phyloP scores from a whole-genome alignment of 495 filamentous ascomycete genomes.

The Bryoglossum gracile region DNA sequence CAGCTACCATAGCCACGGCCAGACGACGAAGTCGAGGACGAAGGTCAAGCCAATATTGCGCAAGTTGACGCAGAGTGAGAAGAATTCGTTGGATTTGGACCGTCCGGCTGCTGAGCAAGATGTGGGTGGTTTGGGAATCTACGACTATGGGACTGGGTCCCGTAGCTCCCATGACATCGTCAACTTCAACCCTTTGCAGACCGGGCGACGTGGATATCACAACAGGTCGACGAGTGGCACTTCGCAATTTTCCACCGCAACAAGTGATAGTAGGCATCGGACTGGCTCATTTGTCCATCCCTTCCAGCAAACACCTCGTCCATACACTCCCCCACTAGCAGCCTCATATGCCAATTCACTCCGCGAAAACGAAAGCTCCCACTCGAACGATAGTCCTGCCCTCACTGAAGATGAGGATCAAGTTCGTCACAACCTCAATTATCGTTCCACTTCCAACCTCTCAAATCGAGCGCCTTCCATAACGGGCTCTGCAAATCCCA shows the following conservation, averaged over 20 bases:
- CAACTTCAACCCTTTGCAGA: conserved; percentile 3
- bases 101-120: conserved; percentile 43
- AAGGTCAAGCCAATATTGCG: conserved; percentile 49
- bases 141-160: conserved; percentile 20
- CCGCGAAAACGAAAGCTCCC: conserved; percentile 35
- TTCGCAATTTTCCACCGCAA: conserved; percentile 37
- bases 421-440: conserved; percentile 12
- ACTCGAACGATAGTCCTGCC: conserved; percentile 24
- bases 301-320: conserved; percentile 50
- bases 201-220: conserved; percentile 32
- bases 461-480: conserved; percentile 38
- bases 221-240: conserved; percentile 44
- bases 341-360: conserved; percentile 41
- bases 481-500: conserved; percentile 29
- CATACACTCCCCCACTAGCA: conserved; percentile 43
- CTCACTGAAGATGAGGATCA: conserved; percentile 45
- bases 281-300: conserved; percentile 46
- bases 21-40: conserved; percentile 11
- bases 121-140: conserved; percentile 26
- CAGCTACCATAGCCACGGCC: conserved; percentile 11
- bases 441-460: conserved; percentile 18
- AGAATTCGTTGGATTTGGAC: conserved; percentile 47
- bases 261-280: conserved; percentile 32
- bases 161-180: conserved; percentile 25
- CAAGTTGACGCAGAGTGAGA: conserved; percentile 43